Evolutionary conservation across 345 rosid species (phyloP), one percentile per base, ranked within the genome.

Genomic region (Eucalyptus tenuipes): DNA sequence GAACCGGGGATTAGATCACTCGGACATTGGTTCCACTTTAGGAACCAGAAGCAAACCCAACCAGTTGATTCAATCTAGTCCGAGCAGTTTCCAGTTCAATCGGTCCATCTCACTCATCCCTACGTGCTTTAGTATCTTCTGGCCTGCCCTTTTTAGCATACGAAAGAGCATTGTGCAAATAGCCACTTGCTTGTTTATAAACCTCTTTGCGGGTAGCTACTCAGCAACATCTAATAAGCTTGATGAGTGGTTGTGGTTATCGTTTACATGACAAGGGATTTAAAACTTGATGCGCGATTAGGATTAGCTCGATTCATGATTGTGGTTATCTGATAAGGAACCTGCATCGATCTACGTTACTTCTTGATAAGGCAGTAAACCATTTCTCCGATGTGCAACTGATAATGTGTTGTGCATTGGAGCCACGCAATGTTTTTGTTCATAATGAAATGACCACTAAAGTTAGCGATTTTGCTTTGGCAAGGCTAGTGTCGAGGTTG

Each of bases 21-120:
- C 0, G 1, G 1, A 20, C 25, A 52, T 5, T 0, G 2, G 25
- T 8, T 20, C 25, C 2, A 52, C 5, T 52, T 20, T 52, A 52
- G 25, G 25, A 52, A 20, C 10, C 4, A 1, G 24, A 20, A 18
- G 4, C 57, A 52, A 52, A 52, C 2, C 57, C 10, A 52, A 20
- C 9, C 25, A 2, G 4, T 3, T 8, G 5, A 20, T 52, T 52
- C 2, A 3, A 0, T 52, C 10, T 52, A 52, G 2, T 52, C 2
- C 25, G 9, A 8, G 9, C 5, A 20, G 2, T 52, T 52, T 24
- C 25, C 25, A 20, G 25, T 52, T 52, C 8, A 7, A 4, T 52
- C 0, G 1, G 5, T 52, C 57, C 25, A 52, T 52, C 57, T 18
- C 20, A 8, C 57, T 7, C 57, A 7, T 18, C 24, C 57, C 10